phyloP scores from a whole-genome alignment of 2,329 filamentous ascomycete genomes.

The Cladorrhinum sp. region DNA sequence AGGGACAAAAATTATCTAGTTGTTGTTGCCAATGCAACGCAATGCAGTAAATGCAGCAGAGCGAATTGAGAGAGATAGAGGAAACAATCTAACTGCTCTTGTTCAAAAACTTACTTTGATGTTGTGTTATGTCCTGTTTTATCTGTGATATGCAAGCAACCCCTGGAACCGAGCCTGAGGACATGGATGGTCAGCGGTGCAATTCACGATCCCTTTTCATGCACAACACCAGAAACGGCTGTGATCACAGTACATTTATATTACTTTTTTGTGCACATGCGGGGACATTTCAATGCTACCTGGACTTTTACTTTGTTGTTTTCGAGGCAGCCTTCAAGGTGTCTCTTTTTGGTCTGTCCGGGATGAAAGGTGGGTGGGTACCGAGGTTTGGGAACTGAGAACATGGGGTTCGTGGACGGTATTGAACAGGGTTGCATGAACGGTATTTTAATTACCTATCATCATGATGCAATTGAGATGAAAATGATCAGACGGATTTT shows the following conservation, averaged over 20 bases:
- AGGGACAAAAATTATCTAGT: no score
- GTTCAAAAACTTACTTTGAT: background rate
- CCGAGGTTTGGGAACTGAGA: background rate
- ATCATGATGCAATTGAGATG: background rate
- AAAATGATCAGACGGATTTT: background rate
- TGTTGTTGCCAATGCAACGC: no score
- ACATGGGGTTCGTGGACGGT: background rate
- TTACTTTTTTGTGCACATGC: no score
- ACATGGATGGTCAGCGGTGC: background rate
- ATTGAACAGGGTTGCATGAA: background rate
- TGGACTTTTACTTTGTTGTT: background rate
- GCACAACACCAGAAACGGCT: background rate
- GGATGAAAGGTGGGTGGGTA: background rate
- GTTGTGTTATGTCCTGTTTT: no score
- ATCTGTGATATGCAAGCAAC: background rate
- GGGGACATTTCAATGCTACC: no score
- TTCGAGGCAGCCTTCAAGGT: background rate
- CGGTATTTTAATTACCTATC: no score
- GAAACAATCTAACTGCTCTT: no score
- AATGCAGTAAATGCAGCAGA: no score
- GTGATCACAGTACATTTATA: no score
- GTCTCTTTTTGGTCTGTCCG: no score
- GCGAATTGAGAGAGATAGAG: no score
- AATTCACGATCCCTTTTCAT: background rate
- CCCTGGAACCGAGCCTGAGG: background rate